These are phyloP conservation scores for Nicotiana benthamiana DNA, from an alignment of 257 asterid species.

Conservation along the genomic window DNA sequence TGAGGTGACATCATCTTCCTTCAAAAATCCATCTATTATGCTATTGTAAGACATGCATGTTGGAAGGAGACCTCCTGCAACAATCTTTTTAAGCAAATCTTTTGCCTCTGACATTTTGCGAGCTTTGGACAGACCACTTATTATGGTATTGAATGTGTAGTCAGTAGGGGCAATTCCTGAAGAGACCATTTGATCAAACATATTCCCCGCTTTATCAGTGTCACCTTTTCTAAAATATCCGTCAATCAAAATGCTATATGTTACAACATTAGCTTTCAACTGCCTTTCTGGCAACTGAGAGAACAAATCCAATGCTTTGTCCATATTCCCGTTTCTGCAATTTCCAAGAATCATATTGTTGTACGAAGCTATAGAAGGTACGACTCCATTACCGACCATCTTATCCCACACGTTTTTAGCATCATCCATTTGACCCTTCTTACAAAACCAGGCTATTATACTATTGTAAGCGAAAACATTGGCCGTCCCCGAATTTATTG, in stretches of 20 bases:
- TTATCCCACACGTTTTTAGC: conserved; percentile 47
- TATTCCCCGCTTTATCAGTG: conserved; percentile 39
- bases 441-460: conserved; percentile 50
- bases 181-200: conserved; percentile 53
- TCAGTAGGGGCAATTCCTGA: conserved; percentile 47
- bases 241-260: conserved; percentile 60
- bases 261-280: conserved; percentile 46
- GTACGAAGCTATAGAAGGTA: conserved; percentile 47
- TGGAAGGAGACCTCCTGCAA: conserved; percentile 40
- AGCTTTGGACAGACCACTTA: conserved; percentile 59
- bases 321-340: conserved; percentile 61
- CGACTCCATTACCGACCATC: conserved; percentile 49
- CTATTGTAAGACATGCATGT: conserved; percentile 56
- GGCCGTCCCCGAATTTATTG: conserved; percentile 49
- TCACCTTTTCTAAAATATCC: conserved; percentile 59
- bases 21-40: conserved; percentile 65
- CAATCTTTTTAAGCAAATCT: conserved; percentile 37
- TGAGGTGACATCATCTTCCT: conserved; percentile 42
- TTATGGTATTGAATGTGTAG: conserved; percentile 43
- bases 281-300: conserved; percentile 37
- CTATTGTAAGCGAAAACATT: conserved; percentile 54
- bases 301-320: conserved; percentile 39
- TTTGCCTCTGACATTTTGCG: conserved; percentile 46
- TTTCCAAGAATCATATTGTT: conserved; percentile 57
- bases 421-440: conserved; percentile 39